Evolutionary conservation across 495 filamentous ascomycete species (phyloP).

Genomic region (Aspergillus olivimuriae): DNA sequence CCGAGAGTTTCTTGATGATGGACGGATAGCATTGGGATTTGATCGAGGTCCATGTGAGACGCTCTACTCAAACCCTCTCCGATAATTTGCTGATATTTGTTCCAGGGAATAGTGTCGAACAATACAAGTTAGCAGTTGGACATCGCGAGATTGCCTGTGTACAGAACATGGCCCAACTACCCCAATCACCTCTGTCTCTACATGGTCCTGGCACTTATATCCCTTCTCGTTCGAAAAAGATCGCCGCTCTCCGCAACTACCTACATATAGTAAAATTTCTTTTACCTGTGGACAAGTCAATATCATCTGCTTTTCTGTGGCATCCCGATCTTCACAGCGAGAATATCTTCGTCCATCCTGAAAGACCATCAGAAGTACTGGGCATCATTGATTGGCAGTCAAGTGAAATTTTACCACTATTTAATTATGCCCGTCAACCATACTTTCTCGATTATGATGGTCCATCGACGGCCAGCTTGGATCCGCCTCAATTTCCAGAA

Average conservation of each 20-base stretch:
- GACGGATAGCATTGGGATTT: conserved; percentile 17
- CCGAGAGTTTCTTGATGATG: conserved; percentile 22
- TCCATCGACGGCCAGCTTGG: neutral
- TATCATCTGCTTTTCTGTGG: conserved; percentile 21
- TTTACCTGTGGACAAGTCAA: conserved; percentile 17
- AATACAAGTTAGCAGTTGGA: conserved; percentile 20
- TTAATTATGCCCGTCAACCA: neutral
- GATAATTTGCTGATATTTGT: conserved; percentile 1
- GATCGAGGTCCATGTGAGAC: conserved; percentile 25
- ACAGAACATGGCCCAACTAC: conserved; percentile 15
- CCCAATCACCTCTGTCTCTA: conserved; percentile 19
- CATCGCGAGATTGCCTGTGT: conserved; percentile 24
- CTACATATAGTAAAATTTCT: conserved; percentile 19
- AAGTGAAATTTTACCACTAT: neutral
- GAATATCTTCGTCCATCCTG: conserved; percentile 25
- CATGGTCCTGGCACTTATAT: conserved; percentile 24
- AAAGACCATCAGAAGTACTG: neutral
- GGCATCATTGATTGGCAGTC: conserved; percentile 1
- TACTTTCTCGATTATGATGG: neutral
- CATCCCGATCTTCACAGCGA: conserved; percentile 31
- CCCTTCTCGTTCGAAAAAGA: conserved; percentile 19
- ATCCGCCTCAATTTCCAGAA: neutral
- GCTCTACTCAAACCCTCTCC: conserved; percentile 1
- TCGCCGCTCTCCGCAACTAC: conserved; percentile 21
- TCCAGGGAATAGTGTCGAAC: conserved; percentile 19